These are phyloP conservation scores for Irpex sp. DNA, from an alignment of 1,284 basidiomycete species.

Conservation along the genomic window DNA sequence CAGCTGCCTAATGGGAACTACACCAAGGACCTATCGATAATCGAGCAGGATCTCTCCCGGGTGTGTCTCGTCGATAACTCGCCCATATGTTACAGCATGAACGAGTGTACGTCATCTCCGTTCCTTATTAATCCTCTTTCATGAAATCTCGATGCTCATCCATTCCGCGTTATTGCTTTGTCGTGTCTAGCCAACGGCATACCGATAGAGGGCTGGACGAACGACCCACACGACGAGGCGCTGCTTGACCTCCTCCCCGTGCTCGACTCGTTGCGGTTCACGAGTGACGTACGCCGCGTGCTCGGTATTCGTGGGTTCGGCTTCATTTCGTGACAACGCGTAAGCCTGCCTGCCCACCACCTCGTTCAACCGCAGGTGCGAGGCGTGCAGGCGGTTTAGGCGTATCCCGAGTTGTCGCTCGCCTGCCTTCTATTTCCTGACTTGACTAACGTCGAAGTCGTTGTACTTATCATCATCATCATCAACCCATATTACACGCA, in stretches of 20 bases:
- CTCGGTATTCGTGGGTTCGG: slow-evolving; percentile 72
- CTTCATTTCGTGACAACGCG: slow-evolving; percentile 25
- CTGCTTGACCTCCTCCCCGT: slow-evolving; percentile 93
- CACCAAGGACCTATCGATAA: slow-evolving; percentile 86
- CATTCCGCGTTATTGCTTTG: not conserved
- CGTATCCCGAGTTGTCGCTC: not conserved
- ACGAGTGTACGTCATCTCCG: slow-evolving; percentile 67
- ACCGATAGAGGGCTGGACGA: slow-evolving; percentile 98
- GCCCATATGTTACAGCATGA: slow-evolving; percentile 87
- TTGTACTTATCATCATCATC: not conserved
- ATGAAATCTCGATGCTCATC: not conserved
- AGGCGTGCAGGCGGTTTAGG: not conserved
- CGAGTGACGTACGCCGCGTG: slow-evolving; percentile 89
- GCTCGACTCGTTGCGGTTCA: slow-evolving; percentile 93
- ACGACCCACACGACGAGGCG: slow-evolving; percentile 95
- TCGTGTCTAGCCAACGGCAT: slow-evolving; percentile 78
- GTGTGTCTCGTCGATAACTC: slow-evolving; percentile 97
- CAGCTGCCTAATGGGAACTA: slow-evolving; percentile 90
- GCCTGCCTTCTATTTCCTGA: not conserved
- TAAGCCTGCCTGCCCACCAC: not conserved
- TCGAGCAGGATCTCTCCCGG: slow-evolving; percentile 85
- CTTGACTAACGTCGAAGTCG: not conserved
- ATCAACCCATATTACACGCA: not conserved
- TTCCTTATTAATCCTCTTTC: not conserved
- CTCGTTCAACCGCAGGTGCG: not conserved